These are phyloP conservation scores for Xerocomellus intermedius DNA, from an alignment of 768 basidiomycete genomes.

Conservation along the genomic window DNA sequence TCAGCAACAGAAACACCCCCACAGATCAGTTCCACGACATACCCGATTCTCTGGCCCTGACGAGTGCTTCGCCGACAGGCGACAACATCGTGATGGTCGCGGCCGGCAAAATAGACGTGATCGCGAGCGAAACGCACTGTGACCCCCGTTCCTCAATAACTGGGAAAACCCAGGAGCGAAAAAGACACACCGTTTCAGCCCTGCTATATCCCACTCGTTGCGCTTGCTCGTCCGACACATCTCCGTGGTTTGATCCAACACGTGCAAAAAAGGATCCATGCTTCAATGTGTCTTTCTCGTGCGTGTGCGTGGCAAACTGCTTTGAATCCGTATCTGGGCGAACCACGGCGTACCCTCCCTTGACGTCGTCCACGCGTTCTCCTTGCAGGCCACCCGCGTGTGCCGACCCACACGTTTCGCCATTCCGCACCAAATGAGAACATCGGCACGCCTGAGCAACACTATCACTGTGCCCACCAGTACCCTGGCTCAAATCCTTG, in stretches of 20 bases:
- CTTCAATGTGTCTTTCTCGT: constrained; percentile 30
- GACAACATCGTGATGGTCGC: constrained; percentile 21
- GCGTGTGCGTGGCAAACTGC: neutral
- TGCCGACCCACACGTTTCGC: neutral
- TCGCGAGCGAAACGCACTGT: constrained; percentile 28
- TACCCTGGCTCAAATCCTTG: neutral
- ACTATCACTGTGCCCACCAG: neutral
- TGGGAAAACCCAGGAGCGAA: neutral
- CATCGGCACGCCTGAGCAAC: neutral
- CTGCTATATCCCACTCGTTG: constrained; percentile 25
- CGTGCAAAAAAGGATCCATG: constrained; percentile 24
- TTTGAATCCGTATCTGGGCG: neutral
- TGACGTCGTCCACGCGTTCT: neutral
- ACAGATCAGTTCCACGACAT: neutral
- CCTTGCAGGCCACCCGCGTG: neutral
- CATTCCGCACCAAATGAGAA: neutral
- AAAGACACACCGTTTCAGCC: constrained; percentile 26
- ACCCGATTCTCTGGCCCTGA: constrained; percentile 23
- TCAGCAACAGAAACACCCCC: constrained; percentile 1
- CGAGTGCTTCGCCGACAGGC: constrained; percentile 22
- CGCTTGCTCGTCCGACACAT: neutral
- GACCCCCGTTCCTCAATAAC: neutral
- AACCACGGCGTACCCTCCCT: neutral
- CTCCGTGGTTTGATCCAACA: constrained; percentile 23
- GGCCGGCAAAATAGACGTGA: constrained; percentile 26